Base-by-base conservation (phyloP, 2,329 filamentous ascomycete genomes). In the Epichloe gansuensis region DNA sequence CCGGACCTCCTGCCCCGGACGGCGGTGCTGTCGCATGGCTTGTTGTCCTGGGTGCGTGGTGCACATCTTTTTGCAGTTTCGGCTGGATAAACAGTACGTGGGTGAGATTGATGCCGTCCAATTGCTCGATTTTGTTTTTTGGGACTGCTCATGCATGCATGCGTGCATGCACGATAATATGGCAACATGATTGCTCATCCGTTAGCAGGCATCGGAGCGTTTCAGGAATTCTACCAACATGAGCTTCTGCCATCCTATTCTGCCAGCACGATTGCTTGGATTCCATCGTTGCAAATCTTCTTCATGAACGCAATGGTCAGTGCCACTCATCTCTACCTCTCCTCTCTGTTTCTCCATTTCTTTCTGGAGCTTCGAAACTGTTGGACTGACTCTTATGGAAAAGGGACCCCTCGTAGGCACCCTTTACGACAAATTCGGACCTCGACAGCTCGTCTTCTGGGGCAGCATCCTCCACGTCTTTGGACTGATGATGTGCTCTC, bases 361-460 rank as follows among this genome's bases (percentile, higher is more conserved):
- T 27, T 13, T 31, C 13, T 45, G 31, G 3, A 5, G 2, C 3
- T 45, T 13, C 31, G 7, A 13, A 27, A 17, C 11, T 1, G n/a
- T 21, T 45, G 43, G 31, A 11, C 23, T 44, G 23, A 45, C 25
- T 15, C 12, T 34, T 27, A 1, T 5, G 3, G 25, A 17, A 17
- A 8, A 51, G 51, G 78, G 80, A 0, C 78, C 79, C 0, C 58
- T 84, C 27, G 73, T 79, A 35, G 82, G 82, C 73, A 71, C 43
- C 9, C 53, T 81, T 1, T 82, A 75, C 58, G 82, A 85, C 59
- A 75, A 72, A 54, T 76, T 78, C 55, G 81, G 82, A 0, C 78
- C 81, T 0, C 71, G 72, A 42, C 72, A 68, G 47, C 64, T 84
- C 1, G 60, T 80, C 4, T 41, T 76, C 3, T 58, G 62, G 42